Evolutionary conservation across 345 rosid genomes (phyloP).

Genomic region (Kandelia obovata): DNA sequence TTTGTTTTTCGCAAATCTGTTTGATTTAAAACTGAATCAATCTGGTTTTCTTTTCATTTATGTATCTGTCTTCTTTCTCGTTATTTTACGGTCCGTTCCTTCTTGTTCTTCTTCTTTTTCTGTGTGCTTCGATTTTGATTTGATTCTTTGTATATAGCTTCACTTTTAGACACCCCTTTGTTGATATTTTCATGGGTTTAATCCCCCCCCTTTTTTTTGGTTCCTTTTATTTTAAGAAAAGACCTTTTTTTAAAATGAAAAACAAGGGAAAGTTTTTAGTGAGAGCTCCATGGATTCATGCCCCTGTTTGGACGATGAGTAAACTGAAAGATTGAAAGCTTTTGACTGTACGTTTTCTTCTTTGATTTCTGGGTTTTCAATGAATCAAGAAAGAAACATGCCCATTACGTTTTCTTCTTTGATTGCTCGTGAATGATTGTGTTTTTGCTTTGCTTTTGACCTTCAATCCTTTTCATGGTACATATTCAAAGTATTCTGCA

Average conservation of each 20-base stretch:
- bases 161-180: constrained; percentile 8
- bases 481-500: background rate
- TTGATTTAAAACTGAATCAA: background rate
- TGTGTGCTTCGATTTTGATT: background rate
- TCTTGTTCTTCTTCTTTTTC: background rate
- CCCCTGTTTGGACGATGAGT: constrained; percentile 18
- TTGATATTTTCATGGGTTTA: background rate
- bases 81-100: background rate
- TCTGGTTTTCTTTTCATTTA: background rate
- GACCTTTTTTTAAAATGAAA: background rate
- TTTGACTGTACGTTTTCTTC: too few species aligned
- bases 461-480: background rate
- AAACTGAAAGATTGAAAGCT: constrained; percentile 5
- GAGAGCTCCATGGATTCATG: constrained; percentile 6
- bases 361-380: too few species aligned
- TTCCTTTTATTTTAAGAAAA: background rate
- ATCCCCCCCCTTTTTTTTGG: constrained; percentile 5
- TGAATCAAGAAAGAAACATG: too few species aligned
- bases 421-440: too few species aligned
- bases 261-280: background rate
- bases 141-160: background rate
- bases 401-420: too few species aligned
- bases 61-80: background rate
- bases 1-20: background rate
- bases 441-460: background rate